These are phyloP conservation scores for Austroboletus niveus DNA, from an alignment of 1,284 basidiomycete genomes.

Conservation along the genomic window DNA sequence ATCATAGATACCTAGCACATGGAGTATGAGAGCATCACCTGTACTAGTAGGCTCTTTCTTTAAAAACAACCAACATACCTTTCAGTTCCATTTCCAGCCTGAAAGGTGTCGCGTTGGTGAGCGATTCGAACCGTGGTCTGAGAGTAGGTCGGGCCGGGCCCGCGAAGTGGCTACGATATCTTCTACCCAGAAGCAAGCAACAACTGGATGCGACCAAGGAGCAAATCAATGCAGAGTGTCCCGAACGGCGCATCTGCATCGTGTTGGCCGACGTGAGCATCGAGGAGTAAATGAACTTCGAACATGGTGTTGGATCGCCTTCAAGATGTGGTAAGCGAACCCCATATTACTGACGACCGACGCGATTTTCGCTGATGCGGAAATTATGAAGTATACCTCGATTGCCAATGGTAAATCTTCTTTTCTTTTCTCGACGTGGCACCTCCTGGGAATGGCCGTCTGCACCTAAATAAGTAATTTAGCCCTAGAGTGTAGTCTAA, in stretches of 20 bases:
- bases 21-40: too few relatives aligned
- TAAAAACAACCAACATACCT: too few relatives aligned
- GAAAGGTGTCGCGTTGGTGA: conserved; percentile 33
- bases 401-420: conserved; percentile 28
- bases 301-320: conserved; percentile 2
- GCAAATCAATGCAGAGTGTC: background rate
- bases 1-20: too few relatives aligned
- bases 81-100: background rate
- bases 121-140: conserved; percentile 23
- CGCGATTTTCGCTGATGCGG: conserved; percentile 34
- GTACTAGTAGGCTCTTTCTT: too few relatives aligned
- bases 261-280: conserved; percentile 4
- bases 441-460: conserved; percentile 18
- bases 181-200: background rate
- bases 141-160: background rate
- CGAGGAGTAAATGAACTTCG: conserved; percentile 8
- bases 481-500: too few relatives aligned
- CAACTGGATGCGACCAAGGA: background rate
- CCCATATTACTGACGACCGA: background rate
- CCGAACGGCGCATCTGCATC: background rate
- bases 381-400: conserved; percentile 23
- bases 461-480: conserved; percentile 19
- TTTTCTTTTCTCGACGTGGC: background rate
- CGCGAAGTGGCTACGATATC: too few relatives aligned
- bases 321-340: conserved; percentile 33